Percentiles rank a stretch among this genome's conserved stretches.
These are phyloP conservation scores for Phoenix dactylifera DNA, from an alignment of 176 grass and related monocot species.

Conservation along the genomic window DNA sequence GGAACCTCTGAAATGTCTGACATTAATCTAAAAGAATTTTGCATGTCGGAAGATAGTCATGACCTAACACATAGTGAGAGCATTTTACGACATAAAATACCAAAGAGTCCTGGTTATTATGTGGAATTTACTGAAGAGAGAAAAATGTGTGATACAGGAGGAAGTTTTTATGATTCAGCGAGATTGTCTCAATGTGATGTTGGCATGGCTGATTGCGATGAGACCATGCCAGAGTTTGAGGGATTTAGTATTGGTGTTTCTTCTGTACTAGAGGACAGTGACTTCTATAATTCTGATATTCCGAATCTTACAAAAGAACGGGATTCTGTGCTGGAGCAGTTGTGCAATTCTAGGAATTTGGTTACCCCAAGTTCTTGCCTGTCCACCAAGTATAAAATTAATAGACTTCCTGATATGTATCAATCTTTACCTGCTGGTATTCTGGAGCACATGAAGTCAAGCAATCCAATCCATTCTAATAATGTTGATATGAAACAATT, in stretches of 20 bases:
- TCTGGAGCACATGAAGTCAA: constrained; percentile 32
- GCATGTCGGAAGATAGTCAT: background rate
- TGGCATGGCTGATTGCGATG: constrained; percentile 10
- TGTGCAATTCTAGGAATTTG: constrained; percentile 18
- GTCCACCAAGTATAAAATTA: constrained; percentile 31
- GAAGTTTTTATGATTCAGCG: background rate
- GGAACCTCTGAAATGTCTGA: no score
- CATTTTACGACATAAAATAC: constrained; percentile 7
- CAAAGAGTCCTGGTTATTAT: background rate
- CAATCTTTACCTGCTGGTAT: constrained; percentile 31
- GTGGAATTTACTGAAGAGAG: background rate
- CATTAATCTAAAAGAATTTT: background rate
- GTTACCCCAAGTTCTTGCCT: constrained; percentile 15
- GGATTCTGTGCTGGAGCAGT: constrained; percentile 6
- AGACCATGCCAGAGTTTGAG: constrained; percentile 38
- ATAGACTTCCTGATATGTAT: constrained; percentile 21
- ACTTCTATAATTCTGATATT: constrained; percentile 11
- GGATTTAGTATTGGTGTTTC: constrained; percentile 29
- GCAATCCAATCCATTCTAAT: constrained; percentile 28
- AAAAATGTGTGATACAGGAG: background rate
- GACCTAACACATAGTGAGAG: background rate
- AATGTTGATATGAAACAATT: constrained; percentile 23
- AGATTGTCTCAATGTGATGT: constrained; percentile 3
- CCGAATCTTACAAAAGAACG: constrained; percentile 11
- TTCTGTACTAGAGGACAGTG: constrained; percentile 13